phyloP scores from a whole-genome alignment of 768 basidiomycete species.

The Xerocomellus intermedius region DNA sequence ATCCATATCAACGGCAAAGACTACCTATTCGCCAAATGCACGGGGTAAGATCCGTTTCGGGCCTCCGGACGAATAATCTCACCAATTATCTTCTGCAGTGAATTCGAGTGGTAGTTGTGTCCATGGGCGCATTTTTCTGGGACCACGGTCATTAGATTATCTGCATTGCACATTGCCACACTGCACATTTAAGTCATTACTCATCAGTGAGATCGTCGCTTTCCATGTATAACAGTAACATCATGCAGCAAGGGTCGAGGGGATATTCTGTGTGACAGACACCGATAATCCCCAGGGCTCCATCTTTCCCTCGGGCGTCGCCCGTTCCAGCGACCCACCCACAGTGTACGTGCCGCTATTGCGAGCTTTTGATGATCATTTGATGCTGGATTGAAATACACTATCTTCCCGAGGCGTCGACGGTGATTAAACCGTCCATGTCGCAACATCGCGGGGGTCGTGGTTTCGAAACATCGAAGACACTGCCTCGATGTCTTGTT shows the following conservation, averaged over 20 bases:
- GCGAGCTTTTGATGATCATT: background rate
- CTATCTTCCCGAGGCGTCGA: background rate
- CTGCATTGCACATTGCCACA: slow-evolving; percentile 22
- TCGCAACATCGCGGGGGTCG: background rate
- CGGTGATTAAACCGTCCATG: slow-evolving; percentile 8
- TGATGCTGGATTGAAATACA: background rate
- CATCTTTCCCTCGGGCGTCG: background rate
- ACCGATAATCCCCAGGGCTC: background rate
- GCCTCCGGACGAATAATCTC: background rate
- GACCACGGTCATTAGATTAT: slow-evolving; percentile 18
- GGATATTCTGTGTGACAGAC: background rate
- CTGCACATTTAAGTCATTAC: slow-evolving; percentile 25
- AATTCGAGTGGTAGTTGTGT: slow-evolving; percentile 44
- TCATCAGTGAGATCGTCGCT: slow-evolving; percentile 17
- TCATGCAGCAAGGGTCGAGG: slow-evolving; percentile 5
- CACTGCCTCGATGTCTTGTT: background rate
- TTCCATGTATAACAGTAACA: slow-evolving; percentile 25
- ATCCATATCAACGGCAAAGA: slow-evolving; percentile 96
- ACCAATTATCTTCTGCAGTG: slow-evolving; percentile 25
- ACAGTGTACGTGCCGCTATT: background rate
- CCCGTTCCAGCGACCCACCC: too few species aligned
- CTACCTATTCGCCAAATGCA: slow-evolving; percentile 96
- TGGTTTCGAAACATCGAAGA: slow-evolving; percentile 2
- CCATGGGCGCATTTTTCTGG: background rate
- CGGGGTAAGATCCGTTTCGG: slow-evolving; percentile 62